These are phyloP conservation scores for Centella asiatica DNA, from an alignment of 129 eudicot genomes.

Conservation along the genomic window DNA sequence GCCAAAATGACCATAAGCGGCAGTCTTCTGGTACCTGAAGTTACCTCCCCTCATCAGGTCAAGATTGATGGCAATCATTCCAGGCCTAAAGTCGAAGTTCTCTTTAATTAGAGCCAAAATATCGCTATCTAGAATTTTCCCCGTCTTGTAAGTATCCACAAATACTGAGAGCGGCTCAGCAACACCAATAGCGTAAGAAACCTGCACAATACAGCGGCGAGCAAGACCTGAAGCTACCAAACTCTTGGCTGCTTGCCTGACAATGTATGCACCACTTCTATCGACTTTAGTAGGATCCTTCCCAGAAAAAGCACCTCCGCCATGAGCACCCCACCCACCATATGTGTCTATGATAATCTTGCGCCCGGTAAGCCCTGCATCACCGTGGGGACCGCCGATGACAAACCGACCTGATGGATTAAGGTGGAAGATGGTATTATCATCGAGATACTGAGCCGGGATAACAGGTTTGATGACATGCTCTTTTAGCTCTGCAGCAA, in stretches of 20 bases:
- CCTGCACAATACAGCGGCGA: constrained; percentile 62
- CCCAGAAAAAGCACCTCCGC: too few species aligned
- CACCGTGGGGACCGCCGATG: constrained; percentile 58
- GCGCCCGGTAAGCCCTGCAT: constrained; percentile 49
- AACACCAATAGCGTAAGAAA: constrained; percentile 68
- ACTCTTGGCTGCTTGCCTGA: too few species aligned
- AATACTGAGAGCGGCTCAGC: constrained; percentile 66
- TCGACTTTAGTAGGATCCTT: too few species aligned
- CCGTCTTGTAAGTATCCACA: constrained; percentile 58
- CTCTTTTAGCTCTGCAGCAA: constrained; percentile 45
- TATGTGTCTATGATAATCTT: constrained; percentile 59
- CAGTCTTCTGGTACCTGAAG: constrained; percentile 65
- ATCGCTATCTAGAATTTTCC: constrained; percentile 58
- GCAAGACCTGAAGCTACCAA: constrained; percentile 64
- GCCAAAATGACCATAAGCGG: constrained; percentile 68
- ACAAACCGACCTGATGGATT: too few species aligned
- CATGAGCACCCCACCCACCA: too few species aligned
- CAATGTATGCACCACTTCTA: too few species aligned
- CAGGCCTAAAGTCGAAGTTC: constrained; percentile 62
- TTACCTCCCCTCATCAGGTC: constrained; percentile 63
- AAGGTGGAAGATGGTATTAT: constrained; percentile 53
- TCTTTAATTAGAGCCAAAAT: constrained; percentile 52
- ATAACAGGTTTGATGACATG: too few species aligned
- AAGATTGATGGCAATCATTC: too few species aligned
- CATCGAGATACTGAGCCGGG: constrained; percentile 51